These are phyloP conservation scores for Grifola frondosa DNA, from an alignment of 1,284 basidiomycete species.

Conservation along the genomic window DNA sequence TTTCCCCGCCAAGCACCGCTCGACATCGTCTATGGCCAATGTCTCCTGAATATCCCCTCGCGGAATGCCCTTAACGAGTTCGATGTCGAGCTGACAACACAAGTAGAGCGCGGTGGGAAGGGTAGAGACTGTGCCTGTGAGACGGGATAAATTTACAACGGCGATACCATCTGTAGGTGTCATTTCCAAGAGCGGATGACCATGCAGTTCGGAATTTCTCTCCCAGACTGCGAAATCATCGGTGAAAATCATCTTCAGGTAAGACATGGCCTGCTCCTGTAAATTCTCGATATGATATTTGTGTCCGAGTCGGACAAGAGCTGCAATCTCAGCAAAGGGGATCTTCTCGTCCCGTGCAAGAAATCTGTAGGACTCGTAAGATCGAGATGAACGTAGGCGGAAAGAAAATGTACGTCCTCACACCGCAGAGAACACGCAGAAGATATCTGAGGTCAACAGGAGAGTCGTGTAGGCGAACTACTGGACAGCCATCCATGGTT, in stretches of 20 bases:
- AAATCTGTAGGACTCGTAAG: background rate
- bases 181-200: constrained; percentile 18
- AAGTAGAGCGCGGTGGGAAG: constrained; percentile 25
- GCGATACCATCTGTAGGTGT: constrained; percentile 19
- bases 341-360: constrained; percentile 8
- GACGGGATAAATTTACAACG: constrained; percentile 22
- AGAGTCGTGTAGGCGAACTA: constrained; percentile 22
- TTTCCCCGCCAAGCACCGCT: constrained; percentile 19
- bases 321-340: constrained; percentile 21
- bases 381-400: background rate
- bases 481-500: constrained; percentile 21
- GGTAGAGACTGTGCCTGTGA: constrained; percentile 18
- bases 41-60: constrained; percentile 16
- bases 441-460: constrained; percentile 20
- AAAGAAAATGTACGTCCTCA: constrained; percentile 14
- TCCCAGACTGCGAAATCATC: constrained; percentile 20
- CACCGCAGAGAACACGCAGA: constrained; percentile 18
- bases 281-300: constrained; percentile 26
- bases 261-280: constrained; percentile 17
- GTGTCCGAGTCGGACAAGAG: constrained; percentile 23
- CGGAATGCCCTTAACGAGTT: constrained; percentile 17
- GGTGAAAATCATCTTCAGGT: constrained; percentile 21
- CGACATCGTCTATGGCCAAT: constrained; percentile 18
- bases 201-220: constrained; percentile 15
- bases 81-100: constrained; percentile 22